Evolutionary conservation across 192 early-diverging fungal species (phyloP).

Genomic region (Podila clonocystis): DNA sequence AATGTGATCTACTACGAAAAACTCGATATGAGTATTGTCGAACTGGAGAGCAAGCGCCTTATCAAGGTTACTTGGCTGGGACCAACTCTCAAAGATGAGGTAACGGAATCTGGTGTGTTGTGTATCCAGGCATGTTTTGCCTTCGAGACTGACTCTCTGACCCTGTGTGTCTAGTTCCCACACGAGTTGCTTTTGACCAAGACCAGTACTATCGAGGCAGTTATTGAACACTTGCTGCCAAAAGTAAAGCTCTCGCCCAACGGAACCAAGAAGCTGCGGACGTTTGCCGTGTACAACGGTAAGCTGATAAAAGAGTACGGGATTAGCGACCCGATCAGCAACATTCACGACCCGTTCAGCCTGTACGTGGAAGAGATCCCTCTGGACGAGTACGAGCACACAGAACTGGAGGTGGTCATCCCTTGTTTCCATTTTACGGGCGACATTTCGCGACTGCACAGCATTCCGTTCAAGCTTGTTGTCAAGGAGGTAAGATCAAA

Average conservation of each 20-base stretch:
- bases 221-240: slow-evolving; percentile 59
- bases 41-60: slow-evolving; percentile 83
- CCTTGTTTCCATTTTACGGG: slow-evolving; percentile 83
- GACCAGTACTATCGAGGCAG: slow-evolving; percentile 51
- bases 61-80: slow-evolving; percentile 78
- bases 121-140: too few relatives aligned
- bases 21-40: slow-evolving; percentile 79
- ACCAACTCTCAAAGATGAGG: slow-evolving; percentile 73
- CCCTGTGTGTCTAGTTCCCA: slow-evolving; percentile 14
- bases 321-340: slow-evolving; percentile 55
- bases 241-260: slow-evolving; percentile 58
- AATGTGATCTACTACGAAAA: slow-evolving; percentile 84
- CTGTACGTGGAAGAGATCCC: slow-evolving; percentile 72
- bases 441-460: slow-evolving; percentile 73
- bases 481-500: slow-evolving; percentile 54
- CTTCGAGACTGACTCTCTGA: background rate
- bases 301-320: slow-evolving; percentile 58
- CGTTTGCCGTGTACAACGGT: slow-evolving; percentile 65
- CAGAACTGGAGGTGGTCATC: slow-evolving; percentile 56
- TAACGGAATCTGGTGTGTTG: slow-evolving; percentile 2
- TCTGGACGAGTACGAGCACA: slow-evolving; percentile 54
- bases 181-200: slow-evolving; percentile 80
- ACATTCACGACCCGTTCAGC: slow-evolving; percentile 51
- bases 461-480: slow-evolving; percentile 86
- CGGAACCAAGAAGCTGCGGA: slow-evolving; percentile 60